Evolutionary conservation across 2,329 filamentous ascomycete genomes (phyloP).

Genomic region (Aureobasidium sp.): DNA sequence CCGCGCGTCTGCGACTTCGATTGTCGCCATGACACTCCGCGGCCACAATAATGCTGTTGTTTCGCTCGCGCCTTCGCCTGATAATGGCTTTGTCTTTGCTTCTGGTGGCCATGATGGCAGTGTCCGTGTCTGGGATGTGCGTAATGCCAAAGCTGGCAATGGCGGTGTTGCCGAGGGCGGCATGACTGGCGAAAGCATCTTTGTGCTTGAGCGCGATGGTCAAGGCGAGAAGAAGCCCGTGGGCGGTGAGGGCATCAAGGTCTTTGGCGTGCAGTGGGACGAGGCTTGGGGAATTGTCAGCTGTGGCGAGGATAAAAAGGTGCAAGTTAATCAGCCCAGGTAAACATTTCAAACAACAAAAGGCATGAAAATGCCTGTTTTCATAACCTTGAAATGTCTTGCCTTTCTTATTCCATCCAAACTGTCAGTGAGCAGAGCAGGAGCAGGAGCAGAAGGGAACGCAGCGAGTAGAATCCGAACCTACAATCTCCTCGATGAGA

Average conservation of each 20-base stretch:
- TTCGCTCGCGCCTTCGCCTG: slow-evolving; percentile 51
- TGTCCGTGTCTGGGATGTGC: slow-evolving; percentile 83
- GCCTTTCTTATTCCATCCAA: not conserved
- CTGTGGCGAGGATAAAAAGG: slow-evolving; percentile 84
- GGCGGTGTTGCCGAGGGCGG: slow-evolving; percentile 40
- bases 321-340: slow-evolving; percentile 70
- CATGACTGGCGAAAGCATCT: slow-evolving; percentile 61
- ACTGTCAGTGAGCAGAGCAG: not conserved
- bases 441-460: not conserved
- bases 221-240: slow-evolving; percentile 52
- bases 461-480: not conserved
- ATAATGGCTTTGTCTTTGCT: slow-evolving; percentile 67
- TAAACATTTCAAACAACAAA: not conserved
- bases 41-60: slow-evolving; percentile 74
- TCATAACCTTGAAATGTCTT: not conserved
- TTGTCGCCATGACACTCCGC: slow-evolving; percentile 81
- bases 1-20: slow-evolving; percentile 65
- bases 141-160: slow-evolving; percentile 42
- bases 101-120: slow-evolving; percentile 90
- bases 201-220: slow-evolving; percentile 70
- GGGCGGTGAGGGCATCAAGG: slow-evolving; percentile 78
- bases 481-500: not conserved
- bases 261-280: slow-evolving; percentile 86
- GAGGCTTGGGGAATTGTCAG: slow-evolving; percentile 80
- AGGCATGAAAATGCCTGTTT: not conserved